Percentiles rank a stretch among this genome's conserved stretches.
phyloP scores from a whole-genome alignment of 768 basidiomycete genomes.

The Agaricus subrufescens region DNA sequence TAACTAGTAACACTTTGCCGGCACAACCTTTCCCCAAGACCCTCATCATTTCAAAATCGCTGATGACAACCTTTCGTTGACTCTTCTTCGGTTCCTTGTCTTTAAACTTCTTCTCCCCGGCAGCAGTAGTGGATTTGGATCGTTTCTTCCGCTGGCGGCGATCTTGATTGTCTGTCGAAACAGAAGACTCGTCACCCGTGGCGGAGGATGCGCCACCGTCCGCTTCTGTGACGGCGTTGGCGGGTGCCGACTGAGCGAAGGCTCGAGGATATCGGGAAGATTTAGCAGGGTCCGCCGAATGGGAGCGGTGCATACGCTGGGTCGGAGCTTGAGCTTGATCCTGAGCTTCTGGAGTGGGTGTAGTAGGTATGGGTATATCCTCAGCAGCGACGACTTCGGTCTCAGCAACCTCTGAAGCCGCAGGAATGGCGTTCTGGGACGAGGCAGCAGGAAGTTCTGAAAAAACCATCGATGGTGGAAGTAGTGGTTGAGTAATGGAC shows the following conservation, averaged over 20 bases:
- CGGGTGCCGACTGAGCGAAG: slow-evolving; percentile 46
- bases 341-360: slow-evolving; percentile 7
- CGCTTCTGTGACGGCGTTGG: slow-evolving; percentile 35
- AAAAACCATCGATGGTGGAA: background rate
- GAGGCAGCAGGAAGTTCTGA: slow-evolving; percentile 4
- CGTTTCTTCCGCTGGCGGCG: slow-evolving; percentile 20
- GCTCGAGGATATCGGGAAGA: slow-evolving; percentile 53
- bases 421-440: slow-evolving; percentile 11
- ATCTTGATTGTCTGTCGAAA: slow-evolving; percentile 37
- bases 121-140: slow-evolving; percentile 18
- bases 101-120: slow-evolving; percentile 24
- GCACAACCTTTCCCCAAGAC: slow-evolving; percentile 97
- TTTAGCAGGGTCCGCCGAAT: slow-evolving; percentile 76
- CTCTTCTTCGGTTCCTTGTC: slow-evolving; percentile 39
- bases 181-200: slow-evolving; percentile 70
- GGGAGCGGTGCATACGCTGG: slow-evolving; percentile 64
- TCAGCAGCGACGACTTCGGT: slow-evolving; percentile 4
- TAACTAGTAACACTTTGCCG: slow-evolving; percentile 91
- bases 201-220: slow-evolving; percentile 37
- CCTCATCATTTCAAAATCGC: slow-evolving; percentile 96
- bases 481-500: background rate
- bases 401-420: slow-evolving; percentile 10
- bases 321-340: slow-evolving; percentile 13
- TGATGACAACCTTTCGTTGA: slow-evolving; percentile 72
- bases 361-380: slow-evolving; percentile 10